Evolutionary conservation across 129 eudicot species (phyloP).

Genomic region (carrot (Daucus carota)): DH1_v3.0 NC_030387.2:35699001-35699500

Average conservation of each 20-base stretch:
- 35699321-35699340: slow-evolving; percentile 19
- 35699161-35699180: slow-evolving; percentile 24
- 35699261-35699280: slow-evolving; percentile 32
- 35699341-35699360: slow-evolving; percentile 5
- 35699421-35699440: slow-evolving; percentile 24
- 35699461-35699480: slow-evolving; percentile 36
- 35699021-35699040: slow-evolving; percentile 1
- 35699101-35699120: no score
- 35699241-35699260: slow-evolving; percentile 39
- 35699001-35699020: slow-evolving; percentile 1
- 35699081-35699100: no score
- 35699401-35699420: slow-evolving; percentile 50
- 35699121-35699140: not conserved
- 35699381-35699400: slow-evolving; percentile 25
- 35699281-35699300: slow-evolving; percentile 31
- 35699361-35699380: slow-evolving; percentile 11
- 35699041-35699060: not conserved
- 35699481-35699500: not conserved
- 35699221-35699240: slow-evolving; percentile 18
- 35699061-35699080: not conserved
- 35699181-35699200: slow-evolving; percentile 32
- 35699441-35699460: slow-evolving; percentile 39
- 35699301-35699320: slow-evolving; percentile 19
- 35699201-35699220: slow-evolving; percentile 26
- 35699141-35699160: slow-evolving; percentile 15